A percentile compares a stretch with the other conserved stretches of the same genome.
Conservation (phyloP, 176 grass and related monocot species). For the Aegilops umbellulata region DNA sequence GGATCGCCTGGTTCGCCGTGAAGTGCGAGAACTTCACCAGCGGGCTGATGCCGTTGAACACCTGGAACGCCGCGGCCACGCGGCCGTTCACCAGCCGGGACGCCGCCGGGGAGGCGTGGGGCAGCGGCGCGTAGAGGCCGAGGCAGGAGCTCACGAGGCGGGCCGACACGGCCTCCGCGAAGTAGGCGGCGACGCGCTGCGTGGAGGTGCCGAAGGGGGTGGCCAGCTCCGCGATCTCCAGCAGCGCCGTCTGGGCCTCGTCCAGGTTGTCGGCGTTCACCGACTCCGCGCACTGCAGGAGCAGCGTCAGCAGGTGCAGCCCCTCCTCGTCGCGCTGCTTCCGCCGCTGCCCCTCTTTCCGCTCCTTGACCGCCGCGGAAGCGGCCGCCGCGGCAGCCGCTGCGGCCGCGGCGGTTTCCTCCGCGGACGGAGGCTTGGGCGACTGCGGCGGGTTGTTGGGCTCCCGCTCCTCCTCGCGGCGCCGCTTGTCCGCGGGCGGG, state of each 20-base stretch:
- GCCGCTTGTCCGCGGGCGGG: conserved; percentile 15
- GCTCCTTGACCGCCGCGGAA: conserved; percentile 22
- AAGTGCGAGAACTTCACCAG: conserved; percentile 98
- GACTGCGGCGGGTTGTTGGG: conserved; percentile 23
- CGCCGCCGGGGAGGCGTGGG: conserved; percentile 27
- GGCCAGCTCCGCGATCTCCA: conserved; percentile 74
- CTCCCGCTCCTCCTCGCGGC: conserved; percentile 28
- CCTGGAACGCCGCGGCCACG: conserved; percentile 78
- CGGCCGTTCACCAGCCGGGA: conserved; percentile 32
- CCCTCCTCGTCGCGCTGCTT: conserved; percentile 87
- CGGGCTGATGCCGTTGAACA: conserved; percentile 95
- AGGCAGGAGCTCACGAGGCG: conserved; percentile 88
- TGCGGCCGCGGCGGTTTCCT: conserved; percentile 38
- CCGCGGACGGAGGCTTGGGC: conserved; percentile 35
- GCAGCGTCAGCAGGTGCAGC: conserved; percentile 66
- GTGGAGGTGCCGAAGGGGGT: conserved; percentile 78
- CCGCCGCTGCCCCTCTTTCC: conserved; percentile 56
- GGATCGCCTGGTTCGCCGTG: conserved; percentile 97
- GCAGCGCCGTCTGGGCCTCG: conserved; percentile 58
- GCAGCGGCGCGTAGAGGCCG: conserved; percentile 75
- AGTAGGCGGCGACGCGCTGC: conserved; percentile 91
- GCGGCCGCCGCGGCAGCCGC: conserved; percentile 23
- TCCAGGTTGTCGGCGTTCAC: conserved; percentile 79
- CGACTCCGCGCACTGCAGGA: conserved; percentile 74
- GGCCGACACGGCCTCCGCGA: conserved; percentile 91